These are phyloP conservation scores for Protomyces macrosporus DNA, from an alignment of 1,139 yeast genomes.

Conservation along the genomic window DNA sequence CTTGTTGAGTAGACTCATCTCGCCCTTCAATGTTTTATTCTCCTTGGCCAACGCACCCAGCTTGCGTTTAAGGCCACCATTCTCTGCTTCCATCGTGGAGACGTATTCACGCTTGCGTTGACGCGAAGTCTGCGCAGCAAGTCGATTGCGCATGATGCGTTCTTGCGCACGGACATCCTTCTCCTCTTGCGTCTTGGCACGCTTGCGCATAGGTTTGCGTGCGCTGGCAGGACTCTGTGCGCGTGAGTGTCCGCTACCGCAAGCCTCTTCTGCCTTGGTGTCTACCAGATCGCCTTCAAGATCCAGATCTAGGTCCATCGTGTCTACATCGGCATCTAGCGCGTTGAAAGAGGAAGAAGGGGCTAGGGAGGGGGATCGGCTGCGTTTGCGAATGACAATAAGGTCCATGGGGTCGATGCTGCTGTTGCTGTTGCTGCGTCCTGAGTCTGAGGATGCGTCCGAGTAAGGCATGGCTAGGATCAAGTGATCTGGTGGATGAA, in stretches of 20 bases:
- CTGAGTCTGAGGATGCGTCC: neutral
- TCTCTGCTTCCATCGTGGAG: slow-evolving; percentile 61
- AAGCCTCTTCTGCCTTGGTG: neutral
- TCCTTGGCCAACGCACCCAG: slow-evolving; percentile 6
- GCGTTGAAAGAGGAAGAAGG: neutral
- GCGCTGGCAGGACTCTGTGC: neutral
- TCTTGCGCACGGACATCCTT: slow-evolving; percentile 94
- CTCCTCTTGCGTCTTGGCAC: slow-evolving; percentile 95
- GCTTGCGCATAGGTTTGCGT: slow-evolving; percentile 79
- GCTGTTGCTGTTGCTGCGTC: neutral
- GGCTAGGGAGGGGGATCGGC: neutral
- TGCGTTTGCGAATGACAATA: neutral
- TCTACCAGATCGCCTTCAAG: neutral
- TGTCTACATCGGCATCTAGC: neutral
- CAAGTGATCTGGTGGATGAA: neutral
- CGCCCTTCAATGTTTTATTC: neutral
- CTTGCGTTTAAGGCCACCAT: slow-evolving; percentile 12
- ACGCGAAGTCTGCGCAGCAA: slow-evolving; percentile 96
- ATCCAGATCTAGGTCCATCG: neutral
- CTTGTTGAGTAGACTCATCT: neutral
- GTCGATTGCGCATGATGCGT: slow-evolving; percentile 84
- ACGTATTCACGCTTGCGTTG: slow-evolving; percentile 93
- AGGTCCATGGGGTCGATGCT: neutral
- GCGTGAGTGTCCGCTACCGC: neutral
- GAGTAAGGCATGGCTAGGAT: neutral